Percentiles rank a stretch among this genome's conserved stretches.
Evolutionary conservation across 2,329 filamentous ascomycete genomes (phyloP).

Genomic region (Berkeleyomyces basicola): DNA sequence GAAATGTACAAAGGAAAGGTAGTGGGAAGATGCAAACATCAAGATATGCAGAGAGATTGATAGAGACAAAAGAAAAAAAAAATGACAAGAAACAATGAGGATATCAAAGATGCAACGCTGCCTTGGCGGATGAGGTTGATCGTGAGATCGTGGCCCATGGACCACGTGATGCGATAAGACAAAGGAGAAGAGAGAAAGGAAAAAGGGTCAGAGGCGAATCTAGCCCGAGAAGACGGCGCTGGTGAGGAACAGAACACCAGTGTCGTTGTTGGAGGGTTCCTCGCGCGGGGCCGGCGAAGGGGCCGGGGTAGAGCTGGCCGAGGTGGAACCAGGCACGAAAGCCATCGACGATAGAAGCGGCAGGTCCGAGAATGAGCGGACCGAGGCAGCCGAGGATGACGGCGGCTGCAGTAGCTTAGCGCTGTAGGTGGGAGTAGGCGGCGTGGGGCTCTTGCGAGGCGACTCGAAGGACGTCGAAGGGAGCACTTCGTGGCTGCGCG

Average conservation of each 20-base stretch:
- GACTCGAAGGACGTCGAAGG: conserved; percentile 19
- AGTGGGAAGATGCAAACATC: neutral
- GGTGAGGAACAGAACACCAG: conserved; percentile 28
- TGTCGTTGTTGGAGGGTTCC: conserved; percentile 18
- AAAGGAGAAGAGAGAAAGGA: conserved; percentile 12
- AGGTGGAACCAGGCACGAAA: neutral
- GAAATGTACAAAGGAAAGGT: conserved; percentile 6
- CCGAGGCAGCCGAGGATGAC: neutral
- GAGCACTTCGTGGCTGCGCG: conserved; percentile 35
- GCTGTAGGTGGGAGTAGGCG: conserved; percentile 4
- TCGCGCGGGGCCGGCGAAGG: conserved; percentile 15
- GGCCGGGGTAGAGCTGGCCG: conserved; percentile 8
- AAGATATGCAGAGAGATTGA: neutral
- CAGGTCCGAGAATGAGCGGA: neutral
- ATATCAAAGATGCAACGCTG: conserved; percentile 1
- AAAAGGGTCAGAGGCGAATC: neutral
- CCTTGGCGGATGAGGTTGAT: neutral
- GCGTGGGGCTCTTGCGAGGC: conserved; percentile 6
- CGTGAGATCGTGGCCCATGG: neutral
- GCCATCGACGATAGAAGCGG: conserved; percentile 1
- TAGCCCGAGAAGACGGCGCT: conserved; percentile 33
- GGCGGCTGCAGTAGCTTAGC: conserved; percentile 18
- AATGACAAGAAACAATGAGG: conserved; percentile 1
- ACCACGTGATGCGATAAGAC: neutral
- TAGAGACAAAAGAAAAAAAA: neutral